Percentiles rank a stretch among this genome's conserved stretches.
Evolutionary conservation across 2,329 filamentous ascomycete genomes (phyloP).

Genomic region (Penicillium oxalicum): DNA sequence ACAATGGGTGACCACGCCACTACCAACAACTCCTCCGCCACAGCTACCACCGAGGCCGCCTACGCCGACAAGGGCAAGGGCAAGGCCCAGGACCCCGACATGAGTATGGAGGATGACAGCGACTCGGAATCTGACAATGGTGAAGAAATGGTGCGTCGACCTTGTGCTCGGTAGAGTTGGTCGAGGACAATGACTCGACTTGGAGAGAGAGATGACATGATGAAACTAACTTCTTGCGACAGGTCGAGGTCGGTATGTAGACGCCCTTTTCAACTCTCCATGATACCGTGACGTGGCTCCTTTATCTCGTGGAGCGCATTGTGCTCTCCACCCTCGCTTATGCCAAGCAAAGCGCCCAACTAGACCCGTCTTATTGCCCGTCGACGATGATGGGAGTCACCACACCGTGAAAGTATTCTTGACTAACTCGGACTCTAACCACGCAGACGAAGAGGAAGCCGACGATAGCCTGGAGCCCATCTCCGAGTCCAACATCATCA

Average conservation of each 20-base stretch:
- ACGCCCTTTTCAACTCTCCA: conserved; percentile 1
- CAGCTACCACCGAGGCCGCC: conserved; percentile 37
- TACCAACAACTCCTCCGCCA: conserved; percentile 39
- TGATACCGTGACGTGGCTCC: not conserved
- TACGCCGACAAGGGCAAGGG: conserved; percentile 73
- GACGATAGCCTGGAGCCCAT: conserved; percentile 90
- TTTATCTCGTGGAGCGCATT: not conserved
- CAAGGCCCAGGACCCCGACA: conserved; percentile 61
- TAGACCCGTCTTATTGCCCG: no score
- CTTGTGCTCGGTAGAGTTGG: not conserved
- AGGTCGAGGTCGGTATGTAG: conserved; percentile 20
- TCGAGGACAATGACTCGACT: no score
- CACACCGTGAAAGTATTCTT: not conserved
- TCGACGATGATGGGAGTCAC: no score
- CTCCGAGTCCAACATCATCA: conserved; percentile 80
- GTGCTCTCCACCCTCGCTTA: no score
- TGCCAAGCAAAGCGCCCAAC: no score
- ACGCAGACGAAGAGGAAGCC: conserved; percentile 56
- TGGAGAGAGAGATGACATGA: no score
- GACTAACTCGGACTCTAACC: conserved; percentile 17
- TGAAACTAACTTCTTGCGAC: not conserved
- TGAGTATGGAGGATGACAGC: conserved; percentile 66
- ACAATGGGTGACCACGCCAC: conserved; percentile 35
- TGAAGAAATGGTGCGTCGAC: conserved; percentile 31
- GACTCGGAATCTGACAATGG: conserved; percentile 56